phyloP scores from a whole-genome alignment of 2,329 filamentous ascomycete genomes.

The Aspergillus texensis region DNA sequence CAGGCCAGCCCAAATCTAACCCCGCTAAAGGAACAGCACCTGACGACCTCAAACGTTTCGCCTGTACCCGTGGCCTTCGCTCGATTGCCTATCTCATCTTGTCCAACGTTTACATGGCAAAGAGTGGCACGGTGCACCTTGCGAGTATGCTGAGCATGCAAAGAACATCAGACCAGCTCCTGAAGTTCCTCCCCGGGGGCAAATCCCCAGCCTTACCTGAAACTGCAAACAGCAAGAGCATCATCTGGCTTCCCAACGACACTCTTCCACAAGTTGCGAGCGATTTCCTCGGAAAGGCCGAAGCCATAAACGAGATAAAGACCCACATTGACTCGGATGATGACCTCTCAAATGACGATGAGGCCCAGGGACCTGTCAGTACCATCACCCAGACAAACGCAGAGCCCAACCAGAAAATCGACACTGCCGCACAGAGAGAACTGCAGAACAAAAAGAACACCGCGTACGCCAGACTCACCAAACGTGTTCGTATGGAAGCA shows the following conservation, averaged over 20 bases:
- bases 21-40: conserved; percentile 9
- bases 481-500: conserved; percentile 33
- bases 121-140: conserved; percentile 31
- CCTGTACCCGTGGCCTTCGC: conserved; percentile 37
- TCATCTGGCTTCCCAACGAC: conserved; percentile 34
- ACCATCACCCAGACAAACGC: background rate
- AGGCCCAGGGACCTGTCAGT: background rate
- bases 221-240: conserved; percentile 23
- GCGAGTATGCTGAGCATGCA: conserved; percentile 34
- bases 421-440: conserved; percentile 22
- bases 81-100: conserved; percentile 40
- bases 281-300: conserved; percentile 26
- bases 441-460: conserved; percentile 26
- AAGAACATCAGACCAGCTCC: conserved; percentile 29
- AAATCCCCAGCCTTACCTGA: conserved; percentile 28
- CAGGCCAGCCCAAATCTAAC: conserved; percentile 15
- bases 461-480: conserved; percentile 30
- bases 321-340: conserved; percentile 16
- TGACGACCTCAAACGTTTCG: conserved; percentile 27
- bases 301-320: conserved; percentile 15
- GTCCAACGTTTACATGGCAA: conserved; percentile 27
- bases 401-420: conserved; percentile 1
- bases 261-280: conserved; percentile 20
- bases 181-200: conserved; percentile 32
- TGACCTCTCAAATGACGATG: background rate